A percentile compares a stretch with the other conserved stretches of the same genome.
Conservation (phyloP, 768 basidiomycete species). For the Hysterangium stoloniferum region DNA sequence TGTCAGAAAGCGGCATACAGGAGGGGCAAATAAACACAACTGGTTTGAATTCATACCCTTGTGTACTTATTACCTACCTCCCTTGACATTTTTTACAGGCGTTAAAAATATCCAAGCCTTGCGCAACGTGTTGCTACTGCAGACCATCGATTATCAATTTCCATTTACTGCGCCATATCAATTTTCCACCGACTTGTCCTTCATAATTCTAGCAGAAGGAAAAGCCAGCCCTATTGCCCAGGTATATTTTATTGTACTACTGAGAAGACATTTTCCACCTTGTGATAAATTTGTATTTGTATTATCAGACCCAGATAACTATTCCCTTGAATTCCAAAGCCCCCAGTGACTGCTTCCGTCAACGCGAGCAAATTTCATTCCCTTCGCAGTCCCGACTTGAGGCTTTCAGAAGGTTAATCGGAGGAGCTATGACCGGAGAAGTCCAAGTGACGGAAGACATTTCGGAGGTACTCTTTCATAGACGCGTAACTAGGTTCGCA, state of each 20-base stretch:
- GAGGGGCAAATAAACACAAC: slow-evolving; percentile 61
- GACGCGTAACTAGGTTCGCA: neutral
- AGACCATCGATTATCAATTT: slow-evolving; percentile 67
- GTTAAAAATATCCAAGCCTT: slow-evolving; percentile 53
- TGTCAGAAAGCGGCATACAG: slow-evolving; percentile 58
- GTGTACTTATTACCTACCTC: neutral
- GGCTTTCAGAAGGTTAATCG: slow-evolving; percentile 50
- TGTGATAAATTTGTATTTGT: neutral
- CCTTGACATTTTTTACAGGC: slow-evolving; percentile 31
- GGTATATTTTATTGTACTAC: slow-evolving; percentile 29
- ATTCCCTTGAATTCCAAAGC: slow-evolving; percentile 37
- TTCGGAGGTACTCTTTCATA: slow-evolving; percentile 41
- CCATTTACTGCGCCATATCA: slow-evolving; percentile 60
- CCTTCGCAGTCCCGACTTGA: slow-evolving; percentile 43
- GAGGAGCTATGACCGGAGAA: slow-evolving; percentile 52
- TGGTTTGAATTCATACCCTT: too few species aligned
- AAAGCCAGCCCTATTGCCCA: slow-evolving; percentile 66
- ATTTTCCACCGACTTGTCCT: slow-evolving; percentile 68
- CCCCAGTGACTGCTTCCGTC: slow-evolving; percentile 41
- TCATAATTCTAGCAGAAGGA: slow-evolving; percentile 55
- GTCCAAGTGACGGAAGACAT: slow-evolving; percentile 45
- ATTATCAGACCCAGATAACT: slow-evolving; percentile 48
- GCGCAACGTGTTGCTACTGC: slow-evolving; percentile 55
- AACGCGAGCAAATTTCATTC: slow-evolving; percentile 30
- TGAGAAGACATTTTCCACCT: neutral